Base-by-base conservation (phyloP, 2,329 filamentous ascomycete genomes). In the Myriosclerotinia duriaeana region DNA sequence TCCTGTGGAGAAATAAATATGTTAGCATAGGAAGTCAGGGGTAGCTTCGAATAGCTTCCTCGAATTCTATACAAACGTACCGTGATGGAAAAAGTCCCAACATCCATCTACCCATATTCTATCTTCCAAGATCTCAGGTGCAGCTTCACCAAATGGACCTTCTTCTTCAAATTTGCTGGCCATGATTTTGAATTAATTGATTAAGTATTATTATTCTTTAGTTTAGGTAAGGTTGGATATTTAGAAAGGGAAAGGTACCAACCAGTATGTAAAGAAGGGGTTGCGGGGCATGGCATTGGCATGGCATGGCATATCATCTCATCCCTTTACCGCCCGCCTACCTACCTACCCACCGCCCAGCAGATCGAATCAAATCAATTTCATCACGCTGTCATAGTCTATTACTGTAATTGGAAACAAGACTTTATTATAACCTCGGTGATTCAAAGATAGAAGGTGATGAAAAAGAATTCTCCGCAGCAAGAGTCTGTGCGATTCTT, bases 41-140 rank as follows among this genome's bases (percentile, higher is more conserved):
- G 14, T 63, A 42, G 50, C 36, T 38, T 30, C 42, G 20, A 26
- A 14, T 46, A n/a, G 52, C 40, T 42, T 53, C n/a, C 26, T 63
- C 34, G 34, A 30, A 36, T 22, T 26, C 15, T 26, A 26, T 8
- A 38, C 15, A 72, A n/a, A 48, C 46, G n/a, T 78, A 92, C 91
- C 95, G 78, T 98, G 95, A 78, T 99, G 95, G 80, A 93, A 96
- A 80, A 99, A 99, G 82, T 99, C 95, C 81, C 97, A 99, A 83
- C 95, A 99, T 70, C 95, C 95, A 78, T 99, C 95, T 36, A 99
- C 91, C 96, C 96, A 99, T 75, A 99, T 91, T 72, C 94, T 88
- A 74, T 91, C 87, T 66, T 89, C 83, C 8, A 76, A 68, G 22
- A 77, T 71, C 64, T 74, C 73, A n/a, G 73, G 68, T 8, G 75